These are phyloP conservation scores for Ceratocystis alfenasii DNA, from an alignment of 2,329 filamentous ascomycete genomes.

Conservation along the genomic window DNA sequence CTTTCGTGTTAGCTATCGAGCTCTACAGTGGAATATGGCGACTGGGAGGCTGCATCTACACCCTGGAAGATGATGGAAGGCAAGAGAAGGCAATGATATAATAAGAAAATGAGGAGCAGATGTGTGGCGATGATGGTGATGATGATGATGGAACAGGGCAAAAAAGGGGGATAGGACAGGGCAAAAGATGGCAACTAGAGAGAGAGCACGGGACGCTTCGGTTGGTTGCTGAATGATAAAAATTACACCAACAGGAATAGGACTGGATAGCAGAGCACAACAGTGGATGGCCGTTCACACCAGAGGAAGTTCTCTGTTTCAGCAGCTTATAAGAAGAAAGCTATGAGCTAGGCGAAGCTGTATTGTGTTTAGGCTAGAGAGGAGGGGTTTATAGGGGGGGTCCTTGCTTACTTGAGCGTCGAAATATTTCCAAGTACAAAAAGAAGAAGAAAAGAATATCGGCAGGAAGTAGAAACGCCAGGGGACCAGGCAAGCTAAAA, in stretches of 20 bases:
- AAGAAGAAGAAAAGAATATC: no score
- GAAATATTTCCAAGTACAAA: no score
- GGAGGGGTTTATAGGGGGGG: no score
- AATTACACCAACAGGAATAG: no score
- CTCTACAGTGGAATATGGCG: neutral
- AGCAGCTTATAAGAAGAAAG: neutral
- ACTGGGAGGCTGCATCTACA: neutral
- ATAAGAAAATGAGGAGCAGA: neutral
- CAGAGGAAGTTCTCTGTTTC: neutral
- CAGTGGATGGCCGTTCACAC: no score
- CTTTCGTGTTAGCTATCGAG: constrained; percentile 13
- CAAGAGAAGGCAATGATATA: neutral
- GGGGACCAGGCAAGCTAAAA: neutral
- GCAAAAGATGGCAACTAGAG: neutral
- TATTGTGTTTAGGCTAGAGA: no score
- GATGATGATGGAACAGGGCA: neutral
- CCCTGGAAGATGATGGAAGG: constrained; percentile 12
- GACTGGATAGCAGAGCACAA: no score
- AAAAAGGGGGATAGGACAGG: neutral
- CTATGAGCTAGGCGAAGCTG: no score
- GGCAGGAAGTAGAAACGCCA: no score
- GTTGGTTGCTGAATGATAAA: neutral
- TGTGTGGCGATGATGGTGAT: neutral
- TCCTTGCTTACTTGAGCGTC: no score
- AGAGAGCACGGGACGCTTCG: neutral